phyloP scores from a whole-genome alignment of 805 yeast species.

The Kodamaea kaohsiungensis region DNA sequence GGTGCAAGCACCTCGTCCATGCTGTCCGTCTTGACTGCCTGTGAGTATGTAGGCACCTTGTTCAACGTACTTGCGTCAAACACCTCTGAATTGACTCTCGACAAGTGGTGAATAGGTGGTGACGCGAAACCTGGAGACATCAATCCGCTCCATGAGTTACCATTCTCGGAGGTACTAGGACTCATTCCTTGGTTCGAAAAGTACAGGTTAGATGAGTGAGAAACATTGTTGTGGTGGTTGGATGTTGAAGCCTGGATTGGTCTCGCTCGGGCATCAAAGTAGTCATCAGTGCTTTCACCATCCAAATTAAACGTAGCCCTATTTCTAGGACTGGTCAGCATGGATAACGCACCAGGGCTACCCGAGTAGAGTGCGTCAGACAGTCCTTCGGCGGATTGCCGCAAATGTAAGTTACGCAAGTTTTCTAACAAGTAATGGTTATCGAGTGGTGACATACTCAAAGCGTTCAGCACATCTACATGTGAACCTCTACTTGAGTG shows the following conservation, averaged over 20 bases:
- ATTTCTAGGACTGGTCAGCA: conserved; percentile 22
- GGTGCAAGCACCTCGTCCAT: conserved; percentile 64
- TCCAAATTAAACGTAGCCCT: conserved; percentile 38
- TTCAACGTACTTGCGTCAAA: conserved; percentile 35
- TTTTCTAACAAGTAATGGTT: conserved; percentile 49
- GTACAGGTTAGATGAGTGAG: conserved; percentile 4
- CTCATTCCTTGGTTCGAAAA: not conserved
- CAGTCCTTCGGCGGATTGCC: not conserved
- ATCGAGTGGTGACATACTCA: conserved; percentile 42
- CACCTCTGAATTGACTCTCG: conserved; percentile 55
- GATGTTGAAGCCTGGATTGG: conserved; percentile 9
- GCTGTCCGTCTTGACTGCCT: conserved; percentile 64
- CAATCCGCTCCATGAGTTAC: conserved; percentile 8
- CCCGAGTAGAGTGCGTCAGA: not conserved
- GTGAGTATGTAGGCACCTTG: conserved; percentile 80
- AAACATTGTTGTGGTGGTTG: not conserved
- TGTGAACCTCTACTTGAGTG: conserved; percentile 4
- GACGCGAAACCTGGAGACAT: conserved; percentile 44
- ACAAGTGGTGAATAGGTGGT: conserved; percentile 55
- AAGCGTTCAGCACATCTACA: conserved; percentile 21
- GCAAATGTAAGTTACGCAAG: conserved; percentile 48
- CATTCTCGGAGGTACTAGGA: not conserved
- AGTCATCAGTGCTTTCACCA: conserved; percentile 21
- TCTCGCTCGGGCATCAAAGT: conserved; percentile 23
- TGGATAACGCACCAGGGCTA: conserved; percentile 24